These are phyloP conservation scores for Penicillium fuscoglaucum DNA, from an alignment of 2,329 filamentous ascomycete genomes.

Conservation along the genomic window DNA sequence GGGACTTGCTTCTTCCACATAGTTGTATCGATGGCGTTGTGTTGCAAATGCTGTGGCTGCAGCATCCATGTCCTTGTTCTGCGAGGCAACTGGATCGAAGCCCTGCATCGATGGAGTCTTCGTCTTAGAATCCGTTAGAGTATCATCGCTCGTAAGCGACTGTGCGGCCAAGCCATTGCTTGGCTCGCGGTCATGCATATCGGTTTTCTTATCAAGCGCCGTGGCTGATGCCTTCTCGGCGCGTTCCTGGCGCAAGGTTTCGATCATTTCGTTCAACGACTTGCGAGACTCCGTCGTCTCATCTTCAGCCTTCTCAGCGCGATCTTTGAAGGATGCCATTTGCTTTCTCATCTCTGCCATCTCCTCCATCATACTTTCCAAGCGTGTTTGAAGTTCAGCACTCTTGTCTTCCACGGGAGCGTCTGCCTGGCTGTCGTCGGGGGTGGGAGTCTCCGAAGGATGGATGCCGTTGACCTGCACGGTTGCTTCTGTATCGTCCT, in stretches of 20 bases:
- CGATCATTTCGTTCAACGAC: conserved; percentile 82
- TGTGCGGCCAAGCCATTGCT: conserved; percentile 11
- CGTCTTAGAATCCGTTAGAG: conserved; percentile 9
- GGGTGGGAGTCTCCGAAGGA: conserved; percentile 9
- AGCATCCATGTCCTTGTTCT: conserved; percentile 42
- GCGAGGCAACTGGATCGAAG: conserved; percentile 54
- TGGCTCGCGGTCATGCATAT: conserved; percentile 6
- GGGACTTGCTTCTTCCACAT: conserved; percentile 61
- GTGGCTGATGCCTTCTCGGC: conserved; percentile 55
- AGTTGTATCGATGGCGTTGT: conserved; percentile 35
- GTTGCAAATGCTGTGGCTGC: conserved; percentile 46
- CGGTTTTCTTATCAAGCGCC: conserved; percentile 30
- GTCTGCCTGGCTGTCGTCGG: conserved; percentile 24
- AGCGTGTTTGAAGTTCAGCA: conserved; percentile 63
- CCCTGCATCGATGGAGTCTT: conserved; percentile 26
- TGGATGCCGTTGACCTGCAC: conserved; percentile 15
- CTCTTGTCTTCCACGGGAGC: conserved; percentile 39
- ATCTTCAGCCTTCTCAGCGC: conserved; percentile 77
- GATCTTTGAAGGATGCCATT: conserved; percentile 72
- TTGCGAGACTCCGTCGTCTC: conserved; percentile 72
- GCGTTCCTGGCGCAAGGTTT: conserved; percentile 69
- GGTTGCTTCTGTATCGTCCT: not conserved
- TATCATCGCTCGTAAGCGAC: conserved; percentile 4
- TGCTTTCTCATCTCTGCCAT: conserved; percentile 79
- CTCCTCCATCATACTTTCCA: conserved; percentile 75